Conservation (phyloP, 164 flowering plant genomes). For the Paratinospora sagittata region DNA sequence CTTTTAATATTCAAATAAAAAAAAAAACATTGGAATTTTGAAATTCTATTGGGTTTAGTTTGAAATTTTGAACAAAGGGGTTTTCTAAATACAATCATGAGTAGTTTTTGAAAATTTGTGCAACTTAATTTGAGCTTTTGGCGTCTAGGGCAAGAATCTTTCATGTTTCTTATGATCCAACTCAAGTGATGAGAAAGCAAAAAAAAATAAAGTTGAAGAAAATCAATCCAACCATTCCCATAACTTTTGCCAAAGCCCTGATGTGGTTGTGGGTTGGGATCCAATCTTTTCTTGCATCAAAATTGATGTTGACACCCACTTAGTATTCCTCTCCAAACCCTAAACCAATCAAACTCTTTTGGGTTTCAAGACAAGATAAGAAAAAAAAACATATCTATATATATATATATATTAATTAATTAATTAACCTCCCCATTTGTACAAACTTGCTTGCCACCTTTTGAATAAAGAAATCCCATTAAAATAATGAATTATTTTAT, state of each 20-base stretch:
- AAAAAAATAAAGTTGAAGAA: conserved; percentile 4
- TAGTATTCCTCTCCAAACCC: background rate
- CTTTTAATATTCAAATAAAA: background rate
- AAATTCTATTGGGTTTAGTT: conserved; percentile 8
- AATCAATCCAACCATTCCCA: conserved; percentile 21
- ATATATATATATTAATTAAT: no score
- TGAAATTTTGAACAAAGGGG: conserved; percentile 7
- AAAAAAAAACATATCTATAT: no score
- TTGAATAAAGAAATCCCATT: no score
- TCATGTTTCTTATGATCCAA: background rate
- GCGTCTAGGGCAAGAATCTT: background rate
- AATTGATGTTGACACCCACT: conserved; percentile 24
- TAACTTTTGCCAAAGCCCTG: conserved; percentile 17
- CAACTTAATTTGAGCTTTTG: conserved; percentile 17
- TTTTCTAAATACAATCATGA: conserved; percentile 11
- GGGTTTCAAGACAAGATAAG: background rate
- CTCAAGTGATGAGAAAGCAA: conserved; percentile 12
- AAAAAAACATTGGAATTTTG: background rate
- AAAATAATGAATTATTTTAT: no score
- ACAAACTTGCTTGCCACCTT: no score
- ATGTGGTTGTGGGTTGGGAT: conserved; percentile 12
- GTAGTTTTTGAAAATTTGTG: conserved; percentile 18
- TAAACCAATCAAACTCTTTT: background rate
- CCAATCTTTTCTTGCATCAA: conserved; percentile 12
- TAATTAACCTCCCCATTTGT: no score